Base-by-base conservation (phyloP, 1,139 yeast species). In the Pichia sp. region DNA sequence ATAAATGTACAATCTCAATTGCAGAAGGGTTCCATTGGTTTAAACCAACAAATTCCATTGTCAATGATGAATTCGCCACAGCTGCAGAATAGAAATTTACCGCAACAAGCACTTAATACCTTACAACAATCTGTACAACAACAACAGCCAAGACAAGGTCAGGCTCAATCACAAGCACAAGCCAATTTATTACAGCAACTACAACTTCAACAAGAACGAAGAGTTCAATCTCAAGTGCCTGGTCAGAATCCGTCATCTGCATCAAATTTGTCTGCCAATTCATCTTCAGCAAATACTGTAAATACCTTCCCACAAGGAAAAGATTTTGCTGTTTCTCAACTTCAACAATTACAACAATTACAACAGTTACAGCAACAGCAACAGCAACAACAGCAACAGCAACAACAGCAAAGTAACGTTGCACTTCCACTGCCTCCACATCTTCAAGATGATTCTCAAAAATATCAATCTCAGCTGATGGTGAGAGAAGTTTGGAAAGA, bases 401-500 rank as follows among this genome's bases (percentile, higher is more conserved):
- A 52, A 26, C 54, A 39, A 27, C 44, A 31, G n/a, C 53, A 46
- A 29, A 55, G 44, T n/a, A 34, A 39, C 33, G 75, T 70, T 52
- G 62, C 68, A 54, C 71, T 65, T 43, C 72, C 62, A 42, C 68
- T 64, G 49, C 60, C 52, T 38, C 60, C 52, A 33, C 61, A 54
- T 42, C 55, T 39, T 27, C 54, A 56, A 32, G 33, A 37, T 5
- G 43, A 38, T 30, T 25, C 43, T 7, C 50, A 49, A n/a, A 46
- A 51, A 40, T 34, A 32, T 32, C 57, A 43, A 37, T 32, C 47
- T 5, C 62, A 57, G 40, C 79, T 81, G 3, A 66, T 72, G 46
- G 73, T 78, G 46, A 72, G 76, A 56, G 81, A 90, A 58, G 97
- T 92, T 18, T 92, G 97, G 97, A 76, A 74, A 45, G 81, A 82